These are phyloP conservation scores for Phytophthora quininea DNA, from an alignment of 352 stramenopile genomes.

Conservation along the genomic window DNA sequence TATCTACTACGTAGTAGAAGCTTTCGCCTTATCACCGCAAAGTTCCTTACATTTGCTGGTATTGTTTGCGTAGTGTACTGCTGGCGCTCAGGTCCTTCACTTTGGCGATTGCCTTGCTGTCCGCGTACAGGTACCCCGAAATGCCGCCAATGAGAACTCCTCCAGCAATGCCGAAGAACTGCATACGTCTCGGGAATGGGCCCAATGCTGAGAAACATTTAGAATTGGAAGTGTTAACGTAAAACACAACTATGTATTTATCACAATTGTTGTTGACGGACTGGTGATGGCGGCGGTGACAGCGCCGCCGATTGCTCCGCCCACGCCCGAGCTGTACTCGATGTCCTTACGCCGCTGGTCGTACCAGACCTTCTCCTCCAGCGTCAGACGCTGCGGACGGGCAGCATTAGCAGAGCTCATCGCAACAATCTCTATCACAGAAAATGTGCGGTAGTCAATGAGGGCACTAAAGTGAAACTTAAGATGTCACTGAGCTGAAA, in stretches of 20 bases:
- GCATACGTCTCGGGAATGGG: slow-evolving; percentile 67
- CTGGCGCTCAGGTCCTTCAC: slow-evolving; percentile 81
- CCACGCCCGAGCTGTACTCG: slow-evolving; percentile 68
- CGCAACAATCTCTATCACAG: slow-evolving; percentile 10
- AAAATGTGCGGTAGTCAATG: slow-evolving; percentile 11
- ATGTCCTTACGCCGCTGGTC: slow-evolving; percentile 72
- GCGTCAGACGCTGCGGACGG: slow-evolving; percentile 52
- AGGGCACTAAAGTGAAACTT: background rate
- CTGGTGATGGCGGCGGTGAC: slow-evolving; percentile 57
- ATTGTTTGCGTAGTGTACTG: slow-evolving; percentile 79
- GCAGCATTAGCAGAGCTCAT: slow-evolving; percentile 23
- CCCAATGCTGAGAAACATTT: slow-evolving; percentile 49
- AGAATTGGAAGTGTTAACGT: background rate
- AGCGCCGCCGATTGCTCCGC: slow-evolving; percentile 58
- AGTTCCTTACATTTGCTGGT: slow-evolving; percentile 71
- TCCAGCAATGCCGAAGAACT: slow-evolving; percentile 64
- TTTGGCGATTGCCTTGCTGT: slow-evolving; percentile 71
- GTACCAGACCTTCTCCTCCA: slow-evolving; percentile 87
- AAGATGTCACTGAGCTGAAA: background rate
- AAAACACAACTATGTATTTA: background rate
- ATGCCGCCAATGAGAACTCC: slow-evolving; percentile 63
- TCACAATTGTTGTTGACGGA: slow-evolving; percentile 26
- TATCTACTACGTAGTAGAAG: too few relatives aligned
- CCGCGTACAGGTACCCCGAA: slow-evolving; percentile 71
- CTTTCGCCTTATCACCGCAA: too few relatives aligned